phyloP scores from a whole-genome alignment of 192 early-diverging fungal genomes.

The Linnemannia hyalina region DNA sequence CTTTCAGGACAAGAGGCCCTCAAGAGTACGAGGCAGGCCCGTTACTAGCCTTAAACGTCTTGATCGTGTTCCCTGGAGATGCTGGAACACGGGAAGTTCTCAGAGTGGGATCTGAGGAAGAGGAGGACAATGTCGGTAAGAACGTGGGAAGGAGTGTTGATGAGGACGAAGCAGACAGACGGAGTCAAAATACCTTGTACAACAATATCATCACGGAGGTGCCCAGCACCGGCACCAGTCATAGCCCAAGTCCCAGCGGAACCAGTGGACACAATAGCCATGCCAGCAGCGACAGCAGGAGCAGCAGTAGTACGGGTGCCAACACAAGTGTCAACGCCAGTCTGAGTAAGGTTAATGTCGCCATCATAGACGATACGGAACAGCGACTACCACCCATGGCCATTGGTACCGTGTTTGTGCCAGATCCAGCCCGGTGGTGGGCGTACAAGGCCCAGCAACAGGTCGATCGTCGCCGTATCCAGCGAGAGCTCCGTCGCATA shows the following conservation, averaged over 20 bases:
- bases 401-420: constrained; percentile 42
- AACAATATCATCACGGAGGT: background rate
- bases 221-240: background rate
- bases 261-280: background rate
- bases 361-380: background rate
- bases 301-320: background rate
- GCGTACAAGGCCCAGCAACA: constrained; percentile 44
- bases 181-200: constrained; percentile 14
- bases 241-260: background rate
- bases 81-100: constrained; percentile 21
- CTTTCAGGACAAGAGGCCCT: constrained; percentile 9
- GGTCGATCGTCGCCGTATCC: constrained; percentile 17
- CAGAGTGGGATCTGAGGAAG: background rate
- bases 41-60: constrained; percentile 39
- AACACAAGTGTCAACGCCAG: background rate
- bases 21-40: constrained; percentile 48
- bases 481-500: constrained; percentile 13
- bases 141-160: background rate
- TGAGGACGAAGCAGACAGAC: constrained; percentile 5
- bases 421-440: constrained; percentile 55
- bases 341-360: background rate
- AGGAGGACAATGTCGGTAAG: background rate
- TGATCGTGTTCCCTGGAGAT: constrained; percentile 53
- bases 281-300: background rate
- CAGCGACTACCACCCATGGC: constrained; percentile 49